phyloP scores from a whole-genome alignment of 495 filamentous ascomycete genomes.

The Neurospora sublineolata region DNA sequence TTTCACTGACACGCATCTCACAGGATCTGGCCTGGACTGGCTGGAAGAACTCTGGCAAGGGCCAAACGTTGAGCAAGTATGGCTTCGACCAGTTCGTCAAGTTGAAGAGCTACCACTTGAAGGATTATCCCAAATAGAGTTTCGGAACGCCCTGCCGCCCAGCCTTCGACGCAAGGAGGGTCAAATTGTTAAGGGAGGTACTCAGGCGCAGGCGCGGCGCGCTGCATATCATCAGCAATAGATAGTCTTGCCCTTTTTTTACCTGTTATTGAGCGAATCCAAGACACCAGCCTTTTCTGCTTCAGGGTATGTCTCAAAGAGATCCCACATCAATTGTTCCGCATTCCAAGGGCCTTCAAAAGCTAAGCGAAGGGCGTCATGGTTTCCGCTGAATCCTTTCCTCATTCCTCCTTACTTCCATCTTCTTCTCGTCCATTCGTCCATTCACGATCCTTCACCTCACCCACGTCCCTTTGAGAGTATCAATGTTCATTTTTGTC shows the following conservation, averaged over 20 bases:
- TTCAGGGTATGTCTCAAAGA: not conserved
- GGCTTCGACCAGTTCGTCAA: constrained; percentile 93
- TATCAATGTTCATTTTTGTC: not conserved
- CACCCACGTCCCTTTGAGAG: not conserved
- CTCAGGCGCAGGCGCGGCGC: constrained; percentile 4
- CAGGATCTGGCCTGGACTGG: constrained; percentile 96
- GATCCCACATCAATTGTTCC: not conserved
- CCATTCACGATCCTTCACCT: not conserved
- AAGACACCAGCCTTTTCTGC: not conserved
- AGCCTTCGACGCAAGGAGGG: constrained; percentile 9
- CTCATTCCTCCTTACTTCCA: constrained; percentile 14
- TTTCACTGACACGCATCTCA: constrained; percentile 7
- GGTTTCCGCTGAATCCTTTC: not conserved
- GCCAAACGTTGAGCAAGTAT: constrained; percentile 76
- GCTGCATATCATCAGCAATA: constrained; percentile 2
- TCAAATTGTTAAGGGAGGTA: constrained; percentile 13
- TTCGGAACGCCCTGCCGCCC: constrained; percentile 12
- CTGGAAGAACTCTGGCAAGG: constrained; percentile 93
- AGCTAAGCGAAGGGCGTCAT: not conserved
- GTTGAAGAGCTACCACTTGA: constrained; percentile 91
- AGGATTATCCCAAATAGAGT: constrained; percentile 63
- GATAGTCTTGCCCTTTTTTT: not conserved
- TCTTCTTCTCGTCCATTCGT: not conserved
- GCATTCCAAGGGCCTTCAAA: not conserved
- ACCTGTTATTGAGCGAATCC: not conserved